A percentile compares a stretch with the other conserved stretches of the same genome.
These are phyloP conservation scores for Fusarium tuaranense DNA, from an alignment of 2,329 filamentous ascomycete genomes.

Conservation along the genomic window DNA sequence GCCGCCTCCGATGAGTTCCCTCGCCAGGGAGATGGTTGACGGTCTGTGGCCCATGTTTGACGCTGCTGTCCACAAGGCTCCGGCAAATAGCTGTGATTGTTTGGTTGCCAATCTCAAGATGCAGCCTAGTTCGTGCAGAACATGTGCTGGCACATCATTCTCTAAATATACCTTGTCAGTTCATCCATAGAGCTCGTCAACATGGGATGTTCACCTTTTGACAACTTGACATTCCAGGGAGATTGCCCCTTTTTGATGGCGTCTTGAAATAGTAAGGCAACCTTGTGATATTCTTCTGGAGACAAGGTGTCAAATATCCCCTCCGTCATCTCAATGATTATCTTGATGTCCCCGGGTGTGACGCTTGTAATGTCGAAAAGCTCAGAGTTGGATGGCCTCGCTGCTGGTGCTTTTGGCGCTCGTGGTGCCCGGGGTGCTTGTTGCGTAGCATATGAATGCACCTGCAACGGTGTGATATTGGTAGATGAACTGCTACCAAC, in stretches of 20 bases:
- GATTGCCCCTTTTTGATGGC: constrained; percentile 36
- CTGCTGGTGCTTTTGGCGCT: constrained; percentile 23
- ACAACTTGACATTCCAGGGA: constrained; percentile 35
- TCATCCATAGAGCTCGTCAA: neutral
- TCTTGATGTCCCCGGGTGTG: constrained; percentile 36
- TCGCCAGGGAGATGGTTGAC: constrained; percentile 47
- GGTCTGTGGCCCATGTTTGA: constrained; percentile 45
- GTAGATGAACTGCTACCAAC: neutral
- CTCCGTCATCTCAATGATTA: constrained; percentile 24
- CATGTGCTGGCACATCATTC: constrained; percentile 29
- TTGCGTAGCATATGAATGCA: constrained; percentile 32
- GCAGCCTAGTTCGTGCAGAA: constrained; percentile 46
- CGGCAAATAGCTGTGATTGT: constrained; percentile 29
- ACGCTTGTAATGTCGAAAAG: constrained; percentile 40
- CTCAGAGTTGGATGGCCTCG: constrained; percentile 7
- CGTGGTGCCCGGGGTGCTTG: constrained; percentile 28
- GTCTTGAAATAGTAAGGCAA: constrained; percentile 35
- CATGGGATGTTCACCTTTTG: constrained; percentile 37
- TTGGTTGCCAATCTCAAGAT: constrained; percentile 37
- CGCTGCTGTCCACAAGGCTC: constrained; percentile 48
- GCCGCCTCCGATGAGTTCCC: constrained; percentile 35
- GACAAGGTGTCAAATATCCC: constrained; percentile 33
- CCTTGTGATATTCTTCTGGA: constrained; percentile 41
- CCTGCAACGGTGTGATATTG: constrained; percentile 14
- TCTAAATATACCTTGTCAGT: constrained; percentile 29